These are phyloP conservation scores for Zygosaccharomyces bailii DNA, from an alignment of 805 yeast genomes.

Conservation along the genomic window DNA sequence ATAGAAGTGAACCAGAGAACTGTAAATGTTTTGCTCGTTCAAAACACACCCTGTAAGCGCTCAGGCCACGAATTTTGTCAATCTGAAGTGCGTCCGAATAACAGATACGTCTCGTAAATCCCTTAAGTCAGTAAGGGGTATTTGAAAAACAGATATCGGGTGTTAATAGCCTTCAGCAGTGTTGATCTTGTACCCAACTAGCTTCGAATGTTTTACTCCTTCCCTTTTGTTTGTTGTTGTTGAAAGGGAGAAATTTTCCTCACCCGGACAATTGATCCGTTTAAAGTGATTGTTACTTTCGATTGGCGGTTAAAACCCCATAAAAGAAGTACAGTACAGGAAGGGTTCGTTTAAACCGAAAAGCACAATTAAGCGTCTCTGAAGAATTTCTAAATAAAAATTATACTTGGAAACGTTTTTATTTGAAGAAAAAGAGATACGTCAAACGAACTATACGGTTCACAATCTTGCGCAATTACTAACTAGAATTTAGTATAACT, in stretches of 20 bases:
- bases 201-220: neutral
- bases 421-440: too few species aligned
- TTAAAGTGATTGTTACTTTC: neutral
- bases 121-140: neutral
- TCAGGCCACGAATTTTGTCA: neutral
- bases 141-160: neutral
- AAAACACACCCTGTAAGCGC: slow-evolving; percentile 6
- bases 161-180: neutral
- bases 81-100: neutral
- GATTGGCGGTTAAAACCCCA: neutral
- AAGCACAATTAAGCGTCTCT: too few species aligned
- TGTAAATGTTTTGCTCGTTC: neutral
- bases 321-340: too few species aligned
- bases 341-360: too few species aligned
- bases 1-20: neutral
- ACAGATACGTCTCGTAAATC: neutral
- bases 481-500: too few species aligned
- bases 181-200: neutral
- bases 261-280: neutral
- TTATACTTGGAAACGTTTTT: too few species aligned
- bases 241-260: neutral
- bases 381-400: too few species aligned
- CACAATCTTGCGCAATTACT: too few species aligned
- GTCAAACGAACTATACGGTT: too few species aligned
- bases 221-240: slow-evolving; percentile 1